Percentiles rank a stretch among this genome's conserved stretches.
These are phyloP conservation scores for Colletotrichum falcatum DNA, from an alignment of 2,329 filamentous ascomycete genomes.

Conservation along the genomic window DNA sequence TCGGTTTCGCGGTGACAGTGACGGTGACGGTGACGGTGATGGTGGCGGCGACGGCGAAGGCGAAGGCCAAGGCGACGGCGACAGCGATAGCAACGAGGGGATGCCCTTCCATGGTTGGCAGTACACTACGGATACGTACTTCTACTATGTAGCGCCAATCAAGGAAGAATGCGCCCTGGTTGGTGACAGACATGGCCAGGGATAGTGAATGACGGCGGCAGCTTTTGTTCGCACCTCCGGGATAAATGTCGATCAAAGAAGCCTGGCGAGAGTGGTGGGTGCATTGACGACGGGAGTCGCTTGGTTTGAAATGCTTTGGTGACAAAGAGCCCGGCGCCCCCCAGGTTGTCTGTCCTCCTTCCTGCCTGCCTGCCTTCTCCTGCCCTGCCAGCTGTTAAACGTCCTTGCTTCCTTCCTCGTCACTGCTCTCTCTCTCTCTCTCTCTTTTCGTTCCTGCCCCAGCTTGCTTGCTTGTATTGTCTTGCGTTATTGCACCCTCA, in stretches of 20 bases:
- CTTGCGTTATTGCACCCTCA: too few relatives aligned
- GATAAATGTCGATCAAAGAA: neutral
- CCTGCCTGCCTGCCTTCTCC: too few relatives aligned
- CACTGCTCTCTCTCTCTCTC: neutral
- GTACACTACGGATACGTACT: too few relatives aligned
- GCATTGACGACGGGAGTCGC: neutral
- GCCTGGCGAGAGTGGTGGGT: neutral
- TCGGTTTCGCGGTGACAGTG: constrained; percentile 7
- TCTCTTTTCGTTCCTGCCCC: neutral
- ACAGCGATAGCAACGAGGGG: neutral
- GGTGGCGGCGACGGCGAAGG: neutral
- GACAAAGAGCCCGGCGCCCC: neutral
- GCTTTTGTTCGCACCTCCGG: too few relatives aligned
- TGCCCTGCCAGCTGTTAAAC: neutral
- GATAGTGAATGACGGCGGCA: constrained; percentile 2
- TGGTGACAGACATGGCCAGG: constrained; percentile 26
- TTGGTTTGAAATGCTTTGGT: neutral
- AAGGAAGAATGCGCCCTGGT: constrained; percentile 1
- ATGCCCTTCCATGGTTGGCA: neutral
- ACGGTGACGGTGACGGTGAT: neutral
- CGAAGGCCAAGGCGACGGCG: too few relatives aligned
- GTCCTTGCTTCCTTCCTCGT: neutral
- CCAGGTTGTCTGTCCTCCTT: neutral
- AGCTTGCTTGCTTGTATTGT: neutral
- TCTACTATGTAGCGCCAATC: constrained; percentile 1